Conservation (phyloP, 108 stramenopile species). For the Cyclotella sp. region DNA sequence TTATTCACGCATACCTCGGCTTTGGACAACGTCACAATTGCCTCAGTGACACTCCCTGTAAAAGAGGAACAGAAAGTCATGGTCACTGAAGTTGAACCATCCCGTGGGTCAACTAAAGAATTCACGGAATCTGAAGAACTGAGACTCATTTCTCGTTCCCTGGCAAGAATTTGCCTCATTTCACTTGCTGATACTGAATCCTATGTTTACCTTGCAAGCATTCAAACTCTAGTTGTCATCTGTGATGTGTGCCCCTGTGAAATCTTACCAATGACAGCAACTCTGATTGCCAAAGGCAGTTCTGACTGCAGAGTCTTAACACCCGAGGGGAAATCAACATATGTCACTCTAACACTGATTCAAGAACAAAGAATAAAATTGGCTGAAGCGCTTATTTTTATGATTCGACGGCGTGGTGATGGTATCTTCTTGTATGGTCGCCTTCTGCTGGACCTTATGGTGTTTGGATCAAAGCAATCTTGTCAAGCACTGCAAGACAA, state of each 20-base stretch:
- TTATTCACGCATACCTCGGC: slow-evolving; percentile 26
- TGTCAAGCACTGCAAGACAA: not conserved
- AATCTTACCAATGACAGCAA: slow-evolving; percentile 62
- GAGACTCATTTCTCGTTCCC: slow-evolving; percentile 30
- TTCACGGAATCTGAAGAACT: slow-evolving; percentile 19
- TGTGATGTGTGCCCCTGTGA: slow-evolving; percentile 63
- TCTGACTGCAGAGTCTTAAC: slow-evolving; percentile 16
- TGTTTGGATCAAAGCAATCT: slow-evolving; percentile 51
- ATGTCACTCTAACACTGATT: slow-evolving; percentile 26
- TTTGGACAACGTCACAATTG: not conserved
- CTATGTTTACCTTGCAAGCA: slow-evolving; percentile 87
- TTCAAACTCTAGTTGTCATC: slow-evolving; percentile 79
- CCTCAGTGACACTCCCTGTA: too few species aligned
- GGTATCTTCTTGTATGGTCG: slow-evolving; percentile 58
- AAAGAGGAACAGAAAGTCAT: slow-evolving; percentile 16
- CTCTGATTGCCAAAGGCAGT: slow-evolving; percentile 47
- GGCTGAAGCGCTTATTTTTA: slow-evolving; percentile 76
- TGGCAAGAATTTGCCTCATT: slow-evolving; percentile 53
- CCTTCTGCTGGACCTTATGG: slow-evolving; percentile 56
- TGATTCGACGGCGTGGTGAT: slow-evolving; percentile 71
- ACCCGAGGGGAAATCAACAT: slow-evolving; percentile 6
- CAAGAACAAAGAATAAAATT: slow-evolving; percentile 79
- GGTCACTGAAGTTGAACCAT: slow-evolving; percentile 27
- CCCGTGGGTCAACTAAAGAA: not conserved
- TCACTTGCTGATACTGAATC: slow-evolving; percentile 83